Base-by-base conservation (phyloP, 768 basidiomycete genomes). In the Mycena chlorophos region DNA sequence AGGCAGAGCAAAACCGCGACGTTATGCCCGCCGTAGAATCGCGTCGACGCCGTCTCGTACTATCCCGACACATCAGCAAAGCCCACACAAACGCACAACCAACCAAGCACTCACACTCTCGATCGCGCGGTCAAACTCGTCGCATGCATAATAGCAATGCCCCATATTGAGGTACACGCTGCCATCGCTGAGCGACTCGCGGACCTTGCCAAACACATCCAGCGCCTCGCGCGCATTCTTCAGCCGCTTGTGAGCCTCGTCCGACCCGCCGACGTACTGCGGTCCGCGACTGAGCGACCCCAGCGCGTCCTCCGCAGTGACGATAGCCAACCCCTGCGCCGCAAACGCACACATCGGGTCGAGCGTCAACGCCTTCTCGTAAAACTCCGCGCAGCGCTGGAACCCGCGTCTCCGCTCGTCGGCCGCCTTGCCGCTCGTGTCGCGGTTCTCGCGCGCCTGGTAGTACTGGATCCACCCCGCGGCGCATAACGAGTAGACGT, bases 121-220 rank as follows among this genome's bases (percentile, higher is more conserved):
- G 59, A 98, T 95, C 1, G 97, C 96, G 47, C 91, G 81, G 60
- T 98, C 96, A 67, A 88, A 97, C 68, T 99, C 96, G 56, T 97
- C 96, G 49, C 92, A 80, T 19, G 85, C 82, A 66, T 92, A 96
- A 68, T 94, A 90, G 65, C 94, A 97, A 65, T 98, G 97, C 0
- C 95, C 97, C 78, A 98, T 95, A 69, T 99, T 99, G 66, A 92
- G 78, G 66, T 95, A 94, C 3, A 97, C 94, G 56, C 89, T 89
- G 5, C 91, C 92, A 54, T 82, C 79, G 55, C 84, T 82, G 51
- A 94, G 73, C 2, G 86, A 88, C 73, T 98, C 97, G 52, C 93
- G 81, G 49, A 98, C 88, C 71, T 96, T 93, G 2, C 86, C 88
- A 65, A 99, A 93, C 30, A 96, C 81, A 46, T 89, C 87, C 40